phyloP scores from a whole-genome alignment of 2,329 filamentous ascomycete species.

The Biscogniauxia mediterranea region DNA sequence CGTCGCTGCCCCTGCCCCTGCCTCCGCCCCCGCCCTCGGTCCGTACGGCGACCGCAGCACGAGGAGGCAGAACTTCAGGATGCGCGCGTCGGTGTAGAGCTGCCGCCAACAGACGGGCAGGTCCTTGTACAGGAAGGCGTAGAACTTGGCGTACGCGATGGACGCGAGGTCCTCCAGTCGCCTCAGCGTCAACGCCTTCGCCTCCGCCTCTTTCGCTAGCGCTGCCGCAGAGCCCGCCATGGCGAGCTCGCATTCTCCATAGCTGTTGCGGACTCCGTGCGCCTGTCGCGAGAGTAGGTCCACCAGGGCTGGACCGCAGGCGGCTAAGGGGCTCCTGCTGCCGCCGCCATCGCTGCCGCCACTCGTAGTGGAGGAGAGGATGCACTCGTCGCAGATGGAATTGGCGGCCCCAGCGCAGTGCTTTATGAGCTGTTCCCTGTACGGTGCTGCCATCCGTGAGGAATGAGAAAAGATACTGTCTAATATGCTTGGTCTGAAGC shows the following conservation, averaged over 20 bases:
- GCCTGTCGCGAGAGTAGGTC: slow-evolving; percentile 29
- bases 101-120: slow-evolving; percentile 68
- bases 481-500: background rate
- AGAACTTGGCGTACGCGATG: slow-evolving; percentile 64
- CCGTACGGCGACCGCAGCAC: slow-evolving; percentile 23
- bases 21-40: no score
- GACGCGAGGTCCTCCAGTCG: slow-evolving; percentile 56
- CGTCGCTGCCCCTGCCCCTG: no score
- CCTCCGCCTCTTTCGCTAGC: background rate
- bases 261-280: slow-evolving; percentile 9
- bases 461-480: no score
- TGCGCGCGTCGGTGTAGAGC: slow-evolving; percentile 68
- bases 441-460: slow-evolving; percentile 4
- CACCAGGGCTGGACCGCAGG: slow-evolving; percentile 26
- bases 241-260: slow-evolving; percentile 5
- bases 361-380: slow-evolving; percentile 10
- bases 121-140: slow-evolving; percentile 65
- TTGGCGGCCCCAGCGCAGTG: slow-evolving; percentile 22
- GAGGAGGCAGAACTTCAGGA: slow-evolving; percentile 56
- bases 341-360: slow-evolving; percentile 1
- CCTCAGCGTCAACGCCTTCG: slow-evolving; percentile 32
- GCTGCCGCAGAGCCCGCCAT: background rate
- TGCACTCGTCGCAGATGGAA: slow-evolving; percentile 25
- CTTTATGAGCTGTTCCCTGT: slow-evolving; percentile 16
- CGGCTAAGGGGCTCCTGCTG: slow-evolving; percentile 14